These are phyloP conservation scores for Cyclotella kingstonii DNA, from an alignment of 108 stramenopile genomes.

Conservation along the genomic window DNA sequence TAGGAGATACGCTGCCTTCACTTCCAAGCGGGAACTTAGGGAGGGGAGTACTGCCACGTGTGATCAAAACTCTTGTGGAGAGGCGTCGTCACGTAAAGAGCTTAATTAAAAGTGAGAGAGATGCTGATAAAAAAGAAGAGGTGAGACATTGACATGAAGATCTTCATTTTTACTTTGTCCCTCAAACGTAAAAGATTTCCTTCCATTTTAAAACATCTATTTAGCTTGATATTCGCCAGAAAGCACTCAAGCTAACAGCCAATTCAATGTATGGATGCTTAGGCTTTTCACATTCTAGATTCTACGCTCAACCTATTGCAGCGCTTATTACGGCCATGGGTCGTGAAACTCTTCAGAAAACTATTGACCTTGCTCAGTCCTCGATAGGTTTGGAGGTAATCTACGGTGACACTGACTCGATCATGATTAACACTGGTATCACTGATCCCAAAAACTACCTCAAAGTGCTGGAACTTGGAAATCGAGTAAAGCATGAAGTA, in stretches of 20 bases:
- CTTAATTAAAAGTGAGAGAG: conserved; percentile 83
- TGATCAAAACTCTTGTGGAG: conserved; percentile 95
- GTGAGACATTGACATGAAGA: conserved; percentile 39
- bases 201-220: neutral
- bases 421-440: conserved; percentile 98
- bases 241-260: conserved; percentile 97
- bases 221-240: conserved; percentile 96
- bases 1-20: conserved; percentile 71
- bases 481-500: conserved; percentile 93
- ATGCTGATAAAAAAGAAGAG: conserved; percentile 69
- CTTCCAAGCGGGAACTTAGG: conserved; percentile 82
- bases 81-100: conserved; percentile 94
- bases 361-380: conserved; percentile 92
- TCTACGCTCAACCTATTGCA: conserved; percentile 98
- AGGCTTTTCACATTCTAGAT: conserved; percentile 94
- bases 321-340: conserved; percentile 98
- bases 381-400: conserved; percentile 96
- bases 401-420: conserved; percentile 99
- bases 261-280: conserved; percentile 99
- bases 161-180: conserved; percentile 11
- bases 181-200: neutral
- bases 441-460: conserved; percentile 66
- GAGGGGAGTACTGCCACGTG: conserved; percentile 93
- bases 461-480: conserved; percentile 75
- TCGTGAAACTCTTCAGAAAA: conserved; percentile 95